Percentiles rank a stretch among this genome's conserved stretches.
phyloP scores from a whole-genome alignment of 2,329 filamentous ascomycete species.

The Fusarium sp. region DNA sequence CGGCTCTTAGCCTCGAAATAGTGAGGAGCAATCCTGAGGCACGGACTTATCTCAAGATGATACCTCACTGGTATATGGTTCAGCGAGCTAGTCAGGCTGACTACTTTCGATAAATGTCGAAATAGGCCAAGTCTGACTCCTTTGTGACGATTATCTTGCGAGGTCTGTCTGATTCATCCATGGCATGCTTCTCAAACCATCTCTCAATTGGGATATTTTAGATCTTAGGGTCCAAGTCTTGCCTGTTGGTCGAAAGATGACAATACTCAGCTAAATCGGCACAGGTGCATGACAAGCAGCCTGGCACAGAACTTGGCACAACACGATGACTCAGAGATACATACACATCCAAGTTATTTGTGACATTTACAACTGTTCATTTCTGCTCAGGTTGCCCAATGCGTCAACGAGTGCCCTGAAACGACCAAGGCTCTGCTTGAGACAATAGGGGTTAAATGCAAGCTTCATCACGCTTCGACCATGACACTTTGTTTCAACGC shows the following conservation, averaged over 20 bases:
- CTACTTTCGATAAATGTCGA: background rate
- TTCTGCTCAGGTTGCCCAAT: background rate
- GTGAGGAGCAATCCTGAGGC: rapidly evolving
- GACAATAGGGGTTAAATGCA: background rate
- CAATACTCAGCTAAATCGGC: background rate
- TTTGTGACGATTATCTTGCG: too few relatives aligned
- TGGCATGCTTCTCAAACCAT: rapidly evolving
- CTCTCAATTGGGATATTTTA: too few relatives aligned
- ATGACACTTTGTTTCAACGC: background rate
- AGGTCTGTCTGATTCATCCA: background rate
- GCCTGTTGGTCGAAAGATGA: rapidly evolving
- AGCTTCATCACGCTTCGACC: background rate
- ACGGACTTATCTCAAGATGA: background rate
- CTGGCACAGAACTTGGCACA: background rate
- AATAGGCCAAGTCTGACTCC: background rate
- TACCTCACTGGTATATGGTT: background rate
- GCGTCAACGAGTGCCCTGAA: background rate
- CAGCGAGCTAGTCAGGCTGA: background rate
- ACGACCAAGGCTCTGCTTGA: background rate
- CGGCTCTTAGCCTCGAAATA: background rate
- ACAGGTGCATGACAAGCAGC: background rate
- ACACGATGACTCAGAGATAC: rapidly evolving
- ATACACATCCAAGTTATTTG: rapidly evolving
- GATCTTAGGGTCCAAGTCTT: background rate
- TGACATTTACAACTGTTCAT: rapidly evolving